Base-by-base conservation (phyloP, 2,329 filamentous ascomycete genomes). In the Chaetomium strumarium region DNA sequence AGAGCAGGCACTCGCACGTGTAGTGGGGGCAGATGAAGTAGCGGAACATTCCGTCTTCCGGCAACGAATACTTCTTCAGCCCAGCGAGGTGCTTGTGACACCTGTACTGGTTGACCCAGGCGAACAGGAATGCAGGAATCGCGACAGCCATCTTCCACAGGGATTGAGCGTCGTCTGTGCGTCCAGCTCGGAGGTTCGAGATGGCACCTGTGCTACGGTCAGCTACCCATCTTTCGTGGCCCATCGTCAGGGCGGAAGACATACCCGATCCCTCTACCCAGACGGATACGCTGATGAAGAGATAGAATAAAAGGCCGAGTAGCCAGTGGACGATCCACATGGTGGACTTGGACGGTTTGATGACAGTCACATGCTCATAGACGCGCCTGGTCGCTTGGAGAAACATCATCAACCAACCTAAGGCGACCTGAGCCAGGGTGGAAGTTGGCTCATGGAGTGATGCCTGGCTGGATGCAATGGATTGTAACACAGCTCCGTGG, bases 291-390 rank as follows among this genome's bases (percentile, higher is more conserved):
- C 84, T 84, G 62, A 88, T 86, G 53, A 75, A 75, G 6, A 84
- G 64, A 68, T 99, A 99, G 69, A 88, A 97, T 10, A 72, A 70
- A 46, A 93, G 68, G 0, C 90, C 93, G 38, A 96, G 67, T 14
- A 85, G 58, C 85, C 90, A 97, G 66, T 96, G 88, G 14, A 84
- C 80, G 57, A 91, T 70, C 82, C 85, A 90, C 92, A 99, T 99
- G 51, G 75, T 80, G 16, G 89, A 88, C 19, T 76, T 76, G 3
- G 84, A 88, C 4, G 83, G 77, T 64, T 80, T 86, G 46, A 78
- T 72, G 51, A 93, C 77, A 39, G 70, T 70, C 39, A 84, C 63
- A 61, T 83, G 87, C 71, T 97, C 93, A 60, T 84, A 86, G 37
- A 96, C 71, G 46, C 93, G 82, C 56, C 92, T 81, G 9, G 69